Percentiles rank a stretch among this genome's conserved stretches.
phyloP scores from a whole-genome alignment of 139 green algal genomes.

The Picocystis salinarum region DNA sequence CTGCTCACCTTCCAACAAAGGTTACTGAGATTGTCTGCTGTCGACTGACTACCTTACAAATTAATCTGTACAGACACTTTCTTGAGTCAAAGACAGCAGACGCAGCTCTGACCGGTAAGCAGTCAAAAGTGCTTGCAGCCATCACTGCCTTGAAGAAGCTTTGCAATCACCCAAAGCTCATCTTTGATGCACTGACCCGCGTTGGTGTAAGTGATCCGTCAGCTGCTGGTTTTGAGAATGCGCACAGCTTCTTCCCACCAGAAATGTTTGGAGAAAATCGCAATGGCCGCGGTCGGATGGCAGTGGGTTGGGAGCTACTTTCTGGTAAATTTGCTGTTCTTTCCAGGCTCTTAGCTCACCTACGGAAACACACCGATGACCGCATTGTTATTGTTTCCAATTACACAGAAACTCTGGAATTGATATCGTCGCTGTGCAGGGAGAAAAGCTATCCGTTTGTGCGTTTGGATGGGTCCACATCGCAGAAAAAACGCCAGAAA shows the following conservation, averaged over 20 bases:
- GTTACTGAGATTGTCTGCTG: constrained; percentile 80
- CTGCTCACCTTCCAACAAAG: constrained; percentile 89
- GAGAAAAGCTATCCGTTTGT: constrained; percentile 66
- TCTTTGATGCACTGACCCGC: constrained; percentile 44
- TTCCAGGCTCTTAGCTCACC: constrained; percentile 54
- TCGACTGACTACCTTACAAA: constrained; percentile 67
- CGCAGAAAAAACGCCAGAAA: constrained; percentile 83
- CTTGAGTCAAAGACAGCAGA: constrained; percentile 59
- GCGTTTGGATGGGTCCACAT: constrained; percentile 75
- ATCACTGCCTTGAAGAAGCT: constrained; percentile 87
- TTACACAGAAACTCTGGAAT: constrained; percentile 64
- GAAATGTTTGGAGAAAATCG: constrained; percentile 63
- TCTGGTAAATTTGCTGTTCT: constrained; percentile 38
- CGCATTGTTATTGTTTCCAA: constrained; percentile 69
- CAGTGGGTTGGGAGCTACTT: constrained; percentile 5
- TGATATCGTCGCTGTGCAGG: constrained; percentile 66
- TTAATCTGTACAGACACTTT: constrained; percentile 76
- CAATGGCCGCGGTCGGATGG: constrained; percentile 19
- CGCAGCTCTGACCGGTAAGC: constrained; percentile 14
- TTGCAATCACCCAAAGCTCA: constrained; percentile 94
- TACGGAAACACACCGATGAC: constrained; percentile 65
- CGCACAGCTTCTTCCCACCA: constrained; percentile 41
- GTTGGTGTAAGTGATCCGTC: background rate
- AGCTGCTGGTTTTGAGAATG: background rate
- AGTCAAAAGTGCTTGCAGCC: constrained; percentile 17